Percentiles rank a stretch among this genome's conserved stretches.
phyloP scores from a whole-genome alignment of 1,139 yeast species.

The Yamadazyma epiphylla region DNA sequence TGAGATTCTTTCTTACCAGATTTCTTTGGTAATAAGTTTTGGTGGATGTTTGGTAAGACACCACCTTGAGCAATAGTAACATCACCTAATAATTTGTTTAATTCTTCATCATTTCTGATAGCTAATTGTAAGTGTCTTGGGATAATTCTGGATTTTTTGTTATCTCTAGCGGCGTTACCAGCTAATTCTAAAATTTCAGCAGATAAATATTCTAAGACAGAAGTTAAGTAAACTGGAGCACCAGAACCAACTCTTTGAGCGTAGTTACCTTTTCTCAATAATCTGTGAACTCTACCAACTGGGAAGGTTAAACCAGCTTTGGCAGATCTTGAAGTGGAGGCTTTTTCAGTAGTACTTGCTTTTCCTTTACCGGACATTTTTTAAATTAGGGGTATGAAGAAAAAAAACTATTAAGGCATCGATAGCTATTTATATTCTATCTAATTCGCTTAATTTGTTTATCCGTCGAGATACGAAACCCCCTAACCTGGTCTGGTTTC shows the following conservation, averaged over 20 bases:
- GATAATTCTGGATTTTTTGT: conserved; percentile 55
- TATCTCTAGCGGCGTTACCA: conserved; percentile 57
- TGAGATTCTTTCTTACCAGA: conserved; percentile 83
- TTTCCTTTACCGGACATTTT: conserved; percentile 52
- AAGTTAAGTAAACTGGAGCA: conserved; percentile 53
- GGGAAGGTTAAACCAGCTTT: conserved; percentile 56
- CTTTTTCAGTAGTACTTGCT: conserved; percentile 51
- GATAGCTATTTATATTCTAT: no score
- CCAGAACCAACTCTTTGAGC: conserved; percentile 57
- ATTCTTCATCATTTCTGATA: conserved; percentile 53
- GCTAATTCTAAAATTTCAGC: conserved; percentile 56
- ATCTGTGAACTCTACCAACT: conserved; percentile 55
- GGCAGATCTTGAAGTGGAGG: conserved; percentile 51
- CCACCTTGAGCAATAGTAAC: conserved; percentile 98
- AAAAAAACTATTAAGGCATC: no score
- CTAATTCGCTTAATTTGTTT: no score
- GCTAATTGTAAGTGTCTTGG: conserved; percentile 53
- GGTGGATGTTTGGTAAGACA: conserved; percentile 96
- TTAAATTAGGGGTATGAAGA: conserved; percentile 8
- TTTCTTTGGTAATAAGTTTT: conserved; percentile 93
- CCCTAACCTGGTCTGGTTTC: no score
- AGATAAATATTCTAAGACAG: conserved; percentile 50
- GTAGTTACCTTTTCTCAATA: conserved; percentile 52
- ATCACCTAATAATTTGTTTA: conserved; percentile 71
- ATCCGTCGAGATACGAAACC: no score